These are phyloP conservation scores for Syzygium grande DNA, from an alignment of 345 rosid species.

Conservation along the genomic window DNA sequence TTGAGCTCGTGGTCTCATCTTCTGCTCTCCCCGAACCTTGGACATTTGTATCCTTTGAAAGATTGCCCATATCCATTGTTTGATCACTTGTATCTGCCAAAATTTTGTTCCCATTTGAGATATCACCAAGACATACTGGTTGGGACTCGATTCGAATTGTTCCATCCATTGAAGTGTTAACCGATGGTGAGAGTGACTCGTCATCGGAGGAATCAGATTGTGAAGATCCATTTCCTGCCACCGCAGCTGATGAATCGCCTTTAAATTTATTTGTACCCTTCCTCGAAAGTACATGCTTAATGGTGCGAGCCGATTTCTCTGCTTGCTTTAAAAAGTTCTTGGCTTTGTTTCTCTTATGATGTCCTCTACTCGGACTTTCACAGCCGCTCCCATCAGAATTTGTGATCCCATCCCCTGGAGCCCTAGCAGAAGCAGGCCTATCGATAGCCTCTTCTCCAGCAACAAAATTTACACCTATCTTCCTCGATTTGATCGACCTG, in stretches of 20 bases:
- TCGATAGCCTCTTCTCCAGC: constrained; percentile 26
- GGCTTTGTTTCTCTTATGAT: constrained; percentile 41
- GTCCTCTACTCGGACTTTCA: constrained; percentile 41
- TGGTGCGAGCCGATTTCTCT: constrained; percentile 48
- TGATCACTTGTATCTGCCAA: constrained; percentile 15
- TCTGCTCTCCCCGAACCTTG: not conserved
- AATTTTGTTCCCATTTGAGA: constrained; percentile 7
- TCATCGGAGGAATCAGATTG: constrained; percentile 47
- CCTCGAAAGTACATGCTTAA: constrained; percentile 56
- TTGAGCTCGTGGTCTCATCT: not conserved
- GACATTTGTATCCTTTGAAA: not conserved
- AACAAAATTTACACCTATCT: constrained; percentile 34
- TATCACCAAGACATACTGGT: not conserved
- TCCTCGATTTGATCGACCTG: constrained; percentile 38
- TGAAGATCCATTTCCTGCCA: constrained; percentile 17
- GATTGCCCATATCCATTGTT: constrained; percentile 2
- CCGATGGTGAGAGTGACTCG: constrained; percentile 12
- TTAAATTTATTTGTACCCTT: constrained; percentile 48
- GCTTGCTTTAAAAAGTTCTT: constrained; percentile 62
- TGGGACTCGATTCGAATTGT: constrained; percentile 14
- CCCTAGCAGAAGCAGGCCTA: constrained; percentile 18
- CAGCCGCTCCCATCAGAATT: constrained; percentile 28
- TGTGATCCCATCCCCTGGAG: constrained; percentile 15
- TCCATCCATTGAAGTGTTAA: not conserved
- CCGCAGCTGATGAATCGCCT: constrained; percentile 8